Evolutionary conservation across 2,329 filamentous ascomycete genomes (phyloP).

Genomic region (Trichoderma simmonsii): DNA sequence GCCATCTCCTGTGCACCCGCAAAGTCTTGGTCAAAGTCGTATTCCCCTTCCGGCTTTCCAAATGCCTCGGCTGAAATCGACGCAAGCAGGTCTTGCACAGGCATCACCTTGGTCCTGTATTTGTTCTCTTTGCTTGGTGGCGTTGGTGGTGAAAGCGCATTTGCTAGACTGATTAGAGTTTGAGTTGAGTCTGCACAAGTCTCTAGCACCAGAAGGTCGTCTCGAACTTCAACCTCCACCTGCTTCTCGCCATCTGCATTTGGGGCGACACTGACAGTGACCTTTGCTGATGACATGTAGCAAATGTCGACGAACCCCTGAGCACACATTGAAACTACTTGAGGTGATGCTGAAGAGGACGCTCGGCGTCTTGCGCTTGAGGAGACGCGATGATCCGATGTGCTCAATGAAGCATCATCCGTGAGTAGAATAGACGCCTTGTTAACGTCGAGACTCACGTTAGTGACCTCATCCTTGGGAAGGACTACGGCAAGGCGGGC

Average conservation of each 20-base stretch:
- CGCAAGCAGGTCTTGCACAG: slow-evolving; percentile 81
- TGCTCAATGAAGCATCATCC: slow-evolving; percentile 58
- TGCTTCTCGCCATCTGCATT: slow-evolving; percentile 57
- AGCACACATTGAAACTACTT: slow-evolving; percentile 56
- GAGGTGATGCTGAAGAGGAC: slow-evolving; percentile 42
- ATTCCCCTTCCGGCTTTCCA: slow-evolving; percentile 57
- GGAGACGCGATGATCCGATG: slow-evolving; percentile 20
- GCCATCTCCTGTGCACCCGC: slow-evolving; percentile 50
- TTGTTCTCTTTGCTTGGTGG: slow-evolving; percentile 79
- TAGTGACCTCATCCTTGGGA: slow-evolving; percentile 62
- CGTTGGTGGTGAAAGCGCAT: slow-evolving; percentile 76
- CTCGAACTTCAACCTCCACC: slow-evolving; percentile 76
- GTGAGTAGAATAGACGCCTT: slow-evolving; percentile 82
- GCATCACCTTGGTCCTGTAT: slow-evolving; percentile 83
- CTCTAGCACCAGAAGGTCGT: slow-evolving; percentile 85
- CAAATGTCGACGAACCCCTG: slow-evolving; percentile 83
- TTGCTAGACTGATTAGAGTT: slow-evolving; percentile 76
- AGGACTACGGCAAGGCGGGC: slow-evolving; percentile 67
- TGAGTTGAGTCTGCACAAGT: slow-evolving; percentile 97
- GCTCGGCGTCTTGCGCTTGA: slow-evolving; percentile 26
- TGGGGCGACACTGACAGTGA: slow-evolving; percentile 58
- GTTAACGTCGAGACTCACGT: slow-evolving; percentile 64
- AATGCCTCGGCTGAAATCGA: slow-evolving; percentile 89
- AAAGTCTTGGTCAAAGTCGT: slow-evolving; percentile 63
- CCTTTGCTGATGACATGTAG: slow-evolving; percentile 78